Percentiles rank a stretch among this genome's conserved stretches.
Conservation (phyloP, 2,329 filamentous ascomycete species). For the Calonectria pteridis region DNA sequence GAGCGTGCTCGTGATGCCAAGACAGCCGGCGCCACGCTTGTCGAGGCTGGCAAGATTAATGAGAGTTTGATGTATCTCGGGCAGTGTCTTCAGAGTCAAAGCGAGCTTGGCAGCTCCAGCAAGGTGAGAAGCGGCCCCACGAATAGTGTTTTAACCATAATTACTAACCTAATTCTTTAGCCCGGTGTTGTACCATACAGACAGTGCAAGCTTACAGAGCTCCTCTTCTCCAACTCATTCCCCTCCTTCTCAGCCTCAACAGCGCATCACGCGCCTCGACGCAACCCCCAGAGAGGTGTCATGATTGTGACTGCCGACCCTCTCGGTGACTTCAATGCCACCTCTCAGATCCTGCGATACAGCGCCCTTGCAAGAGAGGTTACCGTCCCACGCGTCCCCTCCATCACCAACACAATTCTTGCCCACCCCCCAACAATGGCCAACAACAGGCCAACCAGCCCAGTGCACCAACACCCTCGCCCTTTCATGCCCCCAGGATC, state of each 20-base stretch:
- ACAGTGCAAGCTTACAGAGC: conserved; percentile 87
- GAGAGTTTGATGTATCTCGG: conserved; percentile 98
- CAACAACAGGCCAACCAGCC: conserved; percentile 44
- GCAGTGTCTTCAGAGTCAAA: conserved; percentile 96
- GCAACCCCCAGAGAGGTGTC: conserved; percentile 85
- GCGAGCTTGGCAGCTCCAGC: conserved; percentile 77
- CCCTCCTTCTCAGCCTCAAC: conserved; percentile 67
- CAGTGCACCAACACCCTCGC: conserved; percentile 51
- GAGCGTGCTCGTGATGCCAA: conserved; percentile 94
- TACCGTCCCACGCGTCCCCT: conserved; percentile 89
- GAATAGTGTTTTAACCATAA: neutral
- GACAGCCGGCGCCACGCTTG: conserved; percentile 91
- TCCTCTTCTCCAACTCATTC: conserved; percentile 90
- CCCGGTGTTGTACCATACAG: conserved; percentile 82
- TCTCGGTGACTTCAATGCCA: conserved; percentile 94
- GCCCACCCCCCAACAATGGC: conserved; percentile 48
- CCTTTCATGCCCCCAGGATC: conserved; percentile 57
- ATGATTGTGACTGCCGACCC: conserved; percentile 98
- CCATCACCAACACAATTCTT: conserved; percentile 79
- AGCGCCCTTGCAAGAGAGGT: conserved; percentile 93
- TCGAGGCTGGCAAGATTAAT: conserved; percentile 98
- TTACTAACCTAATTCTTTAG: conserved; percentile 54
- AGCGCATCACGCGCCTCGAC: conserved; percentile 56
- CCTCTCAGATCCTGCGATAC: conserved; percentile 94
- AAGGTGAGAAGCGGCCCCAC: conserved; percentile 66